phyloP scores from a whole-genome alignment of 495 filamentous ascomycete species.

The Aspergillus ostianus region DNA sequence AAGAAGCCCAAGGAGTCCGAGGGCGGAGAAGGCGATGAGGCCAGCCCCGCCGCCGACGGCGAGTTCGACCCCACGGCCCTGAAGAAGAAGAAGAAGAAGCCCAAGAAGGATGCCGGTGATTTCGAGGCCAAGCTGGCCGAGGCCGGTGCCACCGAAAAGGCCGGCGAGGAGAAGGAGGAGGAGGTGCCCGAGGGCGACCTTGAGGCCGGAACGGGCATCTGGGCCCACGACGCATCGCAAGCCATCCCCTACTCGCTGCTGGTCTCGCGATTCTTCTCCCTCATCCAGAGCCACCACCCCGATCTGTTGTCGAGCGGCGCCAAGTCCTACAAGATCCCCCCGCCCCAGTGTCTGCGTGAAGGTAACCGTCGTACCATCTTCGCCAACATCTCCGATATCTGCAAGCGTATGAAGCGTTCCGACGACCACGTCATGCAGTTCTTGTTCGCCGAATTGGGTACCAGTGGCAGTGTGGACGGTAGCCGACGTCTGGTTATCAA shows the following conservation, averaged over 20 bases:
- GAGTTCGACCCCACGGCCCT: slow-evolving; percentile 72
- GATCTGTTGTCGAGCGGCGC: slow-evolving; percentile 84
- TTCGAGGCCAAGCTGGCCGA: slow-evolving; percentile 81
- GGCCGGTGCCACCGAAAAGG: slow-evolving; percentile 58
- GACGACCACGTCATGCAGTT: slow-evolving; percentile 97
- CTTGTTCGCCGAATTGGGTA: slow-evolving; percentile 96
- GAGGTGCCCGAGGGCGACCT: slow-evolving; percentile 69
- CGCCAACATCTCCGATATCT: slow-evolving; percentile 93
- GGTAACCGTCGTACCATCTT: slow-evolving; percentile 99
- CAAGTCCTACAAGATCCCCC: slow-evolving; percentile 97
- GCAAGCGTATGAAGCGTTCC: slow-evolving; percentile 91
- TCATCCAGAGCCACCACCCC: slow-evolving; percentile 89
- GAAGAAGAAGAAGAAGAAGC: slow-evolving; percentile 97
- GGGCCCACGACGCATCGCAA: slow-evolving; percentile 74
- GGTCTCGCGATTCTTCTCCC: slow-evolving; percentile 85
- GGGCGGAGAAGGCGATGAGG: slow-evolving; percentile 53
- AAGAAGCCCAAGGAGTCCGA: slow-evolving; percentile 63
- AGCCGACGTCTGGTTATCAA: slow-evolving; percentile 93
- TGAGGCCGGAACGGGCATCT: slow-evolving; percentile 90
- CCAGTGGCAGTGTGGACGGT: slow-evolving; percentile 90
- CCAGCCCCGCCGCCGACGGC: slow-evolving; percentile 57
- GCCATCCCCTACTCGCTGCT: slow-evolving; percentile 81
- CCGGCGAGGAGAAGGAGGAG: slow-evolving; percentile 48
- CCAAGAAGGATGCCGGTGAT: slow-evolving; percentile 70
- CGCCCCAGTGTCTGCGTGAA: slow-evolving; percentile 98